Base-by-base conservation (phyloP, 805 yeast species). In the Spathaspora boniae region DNA sequence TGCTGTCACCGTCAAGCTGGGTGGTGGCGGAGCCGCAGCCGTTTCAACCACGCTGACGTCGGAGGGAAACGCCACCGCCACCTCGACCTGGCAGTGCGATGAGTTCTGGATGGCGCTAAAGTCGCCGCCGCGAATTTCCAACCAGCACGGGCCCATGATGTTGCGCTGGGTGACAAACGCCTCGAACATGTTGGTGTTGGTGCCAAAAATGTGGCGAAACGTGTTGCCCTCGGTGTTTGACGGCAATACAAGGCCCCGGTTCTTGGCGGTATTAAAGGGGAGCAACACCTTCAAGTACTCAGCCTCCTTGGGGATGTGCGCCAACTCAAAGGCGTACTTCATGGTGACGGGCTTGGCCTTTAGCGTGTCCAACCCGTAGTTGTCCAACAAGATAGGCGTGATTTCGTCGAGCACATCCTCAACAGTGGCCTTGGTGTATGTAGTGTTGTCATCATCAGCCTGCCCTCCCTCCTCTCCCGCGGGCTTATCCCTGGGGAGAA, bases 121-220 rank as follows among this genome's bases (percentile, higher is more conserved):
- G 42, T 81, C 79, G 32, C 81, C 82, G 33, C 75, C 71, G 28
- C 71, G 66, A 34, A 93, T 69, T 32, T 83, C 83, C 34, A 93
- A 65, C 98, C 98, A 93, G 56, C 98, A 88, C 3, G 98, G 98
- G 7, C 98, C 98, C 96, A 87, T 89, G 29, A 93, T 72, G 47
- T 82, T 80, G 47, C 85, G 72, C 56, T 82, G 86, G 17, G 89
- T 50, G 8, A 87, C 93, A 58, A 93, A 87, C 9, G 86, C 72
- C 64, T 93, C 98, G 56, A 93, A 88, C 16, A 86, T 66, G 37
- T 72, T 72, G 3, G 93, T 58, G 40, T 70, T 76, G 3, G 86
- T 70, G 33, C 98, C 98, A 62, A 88, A 87, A 2, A 87, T 86
- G 38, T 76, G 82, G 7, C 70, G 62, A 53, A 85, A 88, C 0